phyloP scores from a whole-genome alignment of 2,329 filamentous ascomycete species.

The Alternaria arborescens region DNA sequence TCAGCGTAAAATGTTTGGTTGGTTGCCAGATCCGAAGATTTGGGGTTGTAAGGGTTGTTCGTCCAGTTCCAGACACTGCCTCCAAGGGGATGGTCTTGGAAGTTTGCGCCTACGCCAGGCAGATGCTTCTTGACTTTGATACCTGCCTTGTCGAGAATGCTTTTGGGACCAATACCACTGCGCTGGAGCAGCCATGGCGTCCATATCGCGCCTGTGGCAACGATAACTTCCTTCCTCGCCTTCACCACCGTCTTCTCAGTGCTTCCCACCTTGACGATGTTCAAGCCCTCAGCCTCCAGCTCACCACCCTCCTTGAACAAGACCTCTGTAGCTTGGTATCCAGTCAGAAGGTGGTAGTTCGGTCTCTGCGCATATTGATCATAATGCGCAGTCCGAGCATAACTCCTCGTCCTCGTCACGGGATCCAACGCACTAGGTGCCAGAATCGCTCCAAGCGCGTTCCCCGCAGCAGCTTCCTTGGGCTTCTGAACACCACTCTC shows the following conservation, averaged over 20 bases:
- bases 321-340: conserved; percentile 19
- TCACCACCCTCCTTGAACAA: background rate
- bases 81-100: conserved; percentile 41
- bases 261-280: background rate
- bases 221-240: background rate
- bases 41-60: background rate
- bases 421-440: conserved; percentile 9
- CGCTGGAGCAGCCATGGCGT: background rate
- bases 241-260: background rate
- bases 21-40: background rate
- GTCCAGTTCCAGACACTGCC: conserved; percentile 9
- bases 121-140: conserved; percentile 35
- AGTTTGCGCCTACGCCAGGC: conserved; percentile 41
- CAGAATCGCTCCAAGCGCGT: conserved; percentile 18
- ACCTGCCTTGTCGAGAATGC: conserved; percentile 23
- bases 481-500: conserved; percentile 18
- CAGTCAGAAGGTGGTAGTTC: conserved; percentile 37
- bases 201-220: background rate
- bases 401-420: conserved; percentile 34
- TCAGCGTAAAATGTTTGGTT: background rate
- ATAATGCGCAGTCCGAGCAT: conserved; percentile 43
- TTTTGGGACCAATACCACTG: background rate
- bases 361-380: conserved; percentile 29
- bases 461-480: conserved; percentile 18
- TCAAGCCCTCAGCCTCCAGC: background rate